Base-by-base conservation (phyloP, 1,284 basidiomycete species). In the Ustilago shanxiensis region DNA sequence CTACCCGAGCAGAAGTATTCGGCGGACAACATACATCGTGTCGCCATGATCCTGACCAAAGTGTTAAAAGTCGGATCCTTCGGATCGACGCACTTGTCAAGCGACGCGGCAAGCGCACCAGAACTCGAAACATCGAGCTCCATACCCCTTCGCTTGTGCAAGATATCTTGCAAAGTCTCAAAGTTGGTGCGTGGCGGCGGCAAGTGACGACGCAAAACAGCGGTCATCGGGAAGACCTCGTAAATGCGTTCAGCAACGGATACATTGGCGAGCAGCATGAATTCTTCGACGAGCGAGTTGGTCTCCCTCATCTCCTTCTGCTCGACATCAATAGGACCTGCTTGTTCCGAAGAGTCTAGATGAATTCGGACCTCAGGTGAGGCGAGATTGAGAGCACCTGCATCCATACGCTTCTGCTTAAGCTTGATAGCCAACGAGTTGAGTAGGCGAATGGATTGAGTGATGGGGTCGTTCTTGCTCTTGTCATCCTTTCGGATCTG, bases 1-100 rank as follows among this genome's bases (percentile, higher is more conserved):
- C 93, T 95, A 10, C 97, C 97, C 0, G 95, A 93, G 85, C 94
- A 95, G 87, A 99, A 98, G 87, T 99, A 99, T 86, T 99, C 97
- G 29, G 97, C 97, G 0, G 95, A 92, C 20, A 98, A 89, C 97
- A 99, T 98, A 86, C 97, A 99, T 20, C 97, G 89, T 1, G 97
- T 99, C 1, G 97, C 95, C 95, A 99, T 98, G 87, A 99, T 98
- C 50, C 97, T 91, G 52, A 99, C 95, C 14, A 99, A 90, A 0
- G 95, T 99, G 85, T 99, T 99, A 89, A 99, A 98, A 3, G 94
- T 91, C 1, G 75, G 53, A 37, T 83, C 80, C 1, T 39, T 49
- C 92, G 94, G 79, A 50, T 61, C 94, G 26, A 94, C 87, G 85
- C 95, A 99, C 69, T 90, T 88, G 87, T 99, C 97, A 72, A 99